Percentiles rank a stretch among this genome's conserved stretches.
Evolutionary conservation across 139 green algal species (phyloP).

Genomic region (Chara braunii): DNA sequence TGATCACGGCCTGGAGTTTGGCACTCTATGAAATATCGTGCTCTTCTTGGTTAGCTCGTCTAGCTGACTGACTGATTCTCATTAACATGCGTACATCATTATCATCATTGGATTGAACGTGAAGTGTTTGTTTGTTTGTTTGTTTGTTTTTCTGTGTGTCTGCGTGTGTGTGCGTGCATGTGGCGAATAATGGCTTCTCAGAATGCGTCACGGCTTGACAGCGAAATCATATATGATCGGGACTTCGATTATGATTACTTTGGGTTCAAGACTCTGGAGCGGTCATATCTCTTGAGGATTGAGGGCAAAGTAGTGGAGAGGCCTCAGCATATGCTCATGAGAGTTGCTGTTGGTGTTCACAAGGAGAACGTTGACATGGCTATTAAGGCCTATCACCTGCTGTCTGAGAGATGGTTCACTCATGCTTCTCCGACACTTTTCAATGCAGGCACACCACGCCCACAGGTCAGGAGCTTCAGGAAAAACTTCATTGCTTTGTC

Average conservation of each 20-base stretch:
- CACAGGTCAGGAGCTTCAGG: conserved; percentile 21
- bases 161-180: too few species aligned
- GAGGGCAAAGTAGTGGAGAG: conserved; percentile 88
- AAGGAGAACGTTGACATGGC: conserved; percentile 65
- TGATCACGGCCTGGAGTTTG: too few species aligned
- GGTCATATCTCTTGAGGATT: conserved; percentile 95
- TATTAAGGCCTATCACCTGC: conserved; percentile 50
- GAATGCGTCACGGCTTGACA: conserved; percentile 80
- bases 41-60: too few species aligned
- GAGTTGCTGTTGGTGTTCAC: conserved; percentile 91
- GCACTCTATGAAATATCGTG: too few species aligned
- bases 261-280: conserved; percentile 98
- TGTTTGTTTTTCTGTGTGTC: too few species aligned
- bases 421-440: conserved; percentile 97
- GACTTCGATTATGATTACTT: conserved; percentile 99
- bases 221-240: conserved; percentile 95
- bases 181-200: too few species aligned
- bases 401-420: conserved; percentile 59
- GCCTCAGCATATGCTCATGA: conserved; percentile 99
- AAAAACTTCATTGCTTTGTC: too few species aligned
- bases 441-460: conserved; percentile 83
- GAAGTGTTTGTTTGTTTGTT: conserved; percentile 5
- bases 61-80: too few species aligned
- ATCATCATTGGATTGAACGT: not conserved
- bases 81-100: too few species aligned